Conservation (phyloP, 2,329 filamentous ascomycete genomes). For the Penicillium sp. region DNA sequence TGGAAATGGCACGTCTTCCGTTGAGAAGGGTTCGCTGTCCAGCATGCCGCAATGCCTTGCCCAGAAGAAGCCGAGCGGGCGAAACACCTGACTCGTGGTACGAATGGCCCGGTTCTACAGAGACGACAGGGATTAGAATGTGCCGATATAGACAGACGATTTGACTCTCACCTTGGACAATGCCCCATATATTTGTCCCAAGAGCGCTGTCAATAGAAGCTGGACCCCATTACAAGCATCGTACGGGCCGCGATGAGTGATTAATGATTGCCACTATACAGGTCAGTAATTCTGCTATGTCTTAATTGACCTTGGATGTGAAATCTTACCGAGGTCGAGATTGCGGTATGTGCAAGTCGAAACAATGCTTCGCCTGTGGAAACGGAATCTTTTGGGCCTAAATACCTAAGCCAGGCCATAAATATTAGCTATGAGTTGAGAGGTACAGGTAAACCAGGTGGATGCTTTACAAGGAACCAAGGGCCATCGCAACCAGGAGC, state of each 20-base stretch:
- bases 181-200: conserved; percentile 51
- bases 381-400: conserved; percentile 50
- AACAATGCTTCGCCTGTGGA: conserved; percentile 49
- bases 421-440: background rate
- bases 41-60: conserved; percentile 52
- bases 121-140: background rate
- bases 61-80: conserved; percentile 52
- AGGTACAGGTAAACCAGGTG: background rate
- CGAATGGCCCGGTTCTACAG: conserved; percentile 46
- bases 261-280: conserved; percentile 48
- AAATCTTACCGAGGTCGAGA: conserved; percentile 45
- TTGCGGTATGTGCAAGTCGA: conserved; percentile 51
- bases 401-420: conserved; percentile 29
- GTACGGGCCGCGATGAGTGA: conserved; percentile 49
- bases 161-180: conserved; percentile 41
- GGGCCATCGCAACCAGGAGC: conserved; percentile 52
- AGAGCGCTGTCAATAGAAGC: conserved; percentile 48
- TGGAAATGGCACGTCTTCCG: conserved; percentile 39
- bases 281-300: conserved; percentile 2
- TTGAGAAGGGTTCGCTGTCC: conserved; percentile 41
- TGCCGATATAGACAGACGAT: background rate
- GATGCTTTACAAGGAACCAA: conserved; percentile 43
- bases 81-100: conserved; percentile 51
- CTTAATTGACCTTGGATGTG: conserved; percentile 2
- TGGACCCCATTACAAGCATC: conserved; percentile 52